phyloP scores from a whole-genome alignment of 495 filamentous ascomycete genomes.

The Pseudomonodictys pantanalensis region DNA sequence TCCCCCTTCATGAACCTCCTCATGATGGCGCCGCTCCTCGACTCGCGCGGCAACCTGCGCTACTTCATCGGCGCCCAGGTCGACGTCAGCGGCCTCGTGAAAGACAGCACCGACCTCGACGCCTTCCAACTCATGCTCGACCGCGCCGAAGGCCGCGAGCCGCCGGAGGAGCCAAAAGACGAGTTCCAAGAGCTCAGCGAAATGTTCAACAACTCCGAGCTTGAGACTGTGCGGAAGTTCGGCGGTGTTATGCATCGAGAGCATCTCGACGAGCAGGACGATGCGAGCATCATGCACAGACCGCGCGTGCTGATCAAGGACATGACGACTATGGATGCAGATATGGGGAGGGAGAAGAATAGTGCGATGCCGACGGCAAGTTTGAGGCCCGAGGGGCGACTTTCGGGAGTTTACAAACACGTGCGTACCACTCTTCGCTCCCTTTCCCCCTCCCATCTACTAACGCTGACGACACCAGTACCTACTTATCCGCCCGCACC shows the following conservation, averaged over 20 bases:
- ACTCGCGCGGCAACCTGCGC: conserved; percentile 56
- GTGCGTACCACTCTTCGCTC: conserved; percentile 24
- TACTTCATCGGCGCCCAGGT: conserved; percentile 68
- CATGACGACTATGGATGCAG: conserved; percentile 31
- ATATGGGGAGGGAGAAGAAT: conserved; percentile 7
- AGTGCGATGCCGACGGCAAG: conserved; percentile 1
- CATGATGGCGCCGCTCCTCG: conserved; percentile 61
- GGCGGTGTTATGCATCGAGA: conserved; percentile 57
- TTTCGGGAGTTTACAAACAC: conserved; percentile 48
- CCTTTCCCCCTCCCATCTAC: background rate
- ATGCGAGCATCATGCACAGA: conserved; percentile 40
- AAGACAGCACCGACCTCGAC: conserved; percentile 59
- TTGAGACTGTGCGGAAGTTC: conserved; percentile 54
- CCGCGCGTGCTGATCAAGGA: conserved; percentile 42
- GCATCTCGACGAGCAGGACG: conserved; percentile 46
- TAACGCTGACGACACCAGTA: conserved; percentile 44
- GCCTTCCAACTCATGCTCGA: conserved; percentile 49
- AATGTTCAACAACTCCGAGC: conserved; percentile 60
- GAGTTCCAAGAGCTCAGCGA: conserved; percentile 59
- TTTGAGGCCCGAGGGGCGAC: conserved; percentile 32
- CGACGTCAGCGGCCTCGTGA: conserved; percentile 61
- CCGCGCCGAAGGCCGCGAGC: conserved; percentile 33
- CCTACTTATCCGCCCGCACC: conserved; percentile 60
- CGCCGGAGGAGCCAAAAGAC: conserved; percentile 40
- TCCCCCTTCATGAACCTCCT: conserved; percentile 69